Evolutionary conservation across 23 red algal genomes (phyloP).

Genomic region (Gracilaria domingensis): DNA sequence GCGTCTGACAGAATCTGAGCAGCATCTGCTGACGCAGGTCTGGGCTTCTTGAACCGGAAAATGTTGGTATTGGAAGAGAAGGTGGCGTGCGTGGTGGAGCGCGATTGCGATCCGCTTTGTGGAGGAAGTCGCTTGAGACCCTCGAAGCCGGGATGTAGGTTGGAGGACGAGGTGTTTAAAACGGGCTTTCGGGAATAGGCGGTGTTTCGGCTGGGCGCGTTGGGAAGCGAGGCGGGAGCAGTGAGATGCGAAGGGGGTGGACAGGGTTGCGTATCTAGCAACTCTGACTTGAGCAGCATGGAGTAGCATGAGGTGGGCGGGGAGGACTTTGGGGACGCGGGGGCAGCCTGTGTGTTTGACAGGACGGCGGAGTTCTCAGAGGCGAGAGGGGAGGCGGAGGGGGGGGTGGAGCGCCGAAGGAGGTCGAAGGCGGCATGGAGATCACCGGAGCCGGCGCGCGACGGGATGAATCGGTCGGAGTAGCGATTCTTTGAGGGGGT

Average conservation of each 20-base stretch:
- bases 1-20: conserved; percentile 4
- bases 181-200: not conserved
- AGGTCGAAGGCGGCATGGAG: conserved; percentile 33
- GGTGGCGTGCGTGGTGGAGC: not conserved
- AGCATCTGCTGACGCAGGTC: not conserved
- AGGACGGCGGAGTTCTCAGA: conserved; percentile 11
- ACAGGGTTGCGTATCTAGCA: conserved; percentile 32
- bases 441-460: conserved; percentile 32
- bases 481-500: conserved; percentile 31
- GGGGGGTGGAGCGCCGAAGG: conserved; percentile 7
- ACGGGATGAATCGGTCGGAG: conserved; percentile 54
- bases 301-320: conserved; percentile 40
- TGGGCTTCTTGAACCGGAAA: conserved; percentile 14
- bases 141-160: conserved; percentile 26
- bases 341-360: not conserved
- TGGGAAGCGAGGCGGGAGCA: not conserved
- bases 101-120: not conserved
- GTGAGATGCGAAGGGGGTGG: not conserved
- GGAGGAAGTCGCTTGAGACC: conserved; percentile 11
- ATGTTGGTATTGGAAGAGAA: conserved; percentile 2
- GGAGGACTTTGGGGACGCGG: conserved; percentile 7
- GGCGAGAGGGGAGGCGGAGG: not conserved
- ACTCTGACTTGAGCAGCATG: conserved; percentile 54
- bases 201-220: not conserved
- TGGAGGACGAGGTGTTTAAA: not conserved